Evolutionary conservation across 75 land plant genomes (phyloP), one percentile per base, ranked within the genome.

Genomic region (Cupressus sempervirens): DNA sequence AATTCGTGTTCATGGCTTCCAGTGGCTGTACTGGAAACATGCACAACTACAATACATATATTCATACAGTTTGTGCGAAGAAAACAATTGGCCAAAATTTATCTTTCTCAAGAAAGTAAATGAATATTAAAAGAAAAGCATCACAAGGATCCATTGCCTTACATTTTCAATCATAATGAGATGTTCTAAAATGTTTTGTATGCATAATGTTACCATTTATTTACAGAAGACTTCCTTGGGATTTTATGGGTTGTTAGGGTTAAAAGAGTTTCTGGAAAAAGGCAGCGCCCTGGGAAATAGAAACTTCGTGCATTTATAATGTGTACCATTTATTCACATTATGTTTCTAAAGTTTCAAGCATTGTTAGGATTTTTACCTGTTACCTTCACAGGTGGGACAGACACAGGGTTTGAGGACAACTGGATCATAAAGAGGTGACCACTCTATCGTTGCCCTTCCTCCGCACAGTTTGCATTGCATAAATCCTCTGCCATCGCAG

Each of bases 341-440:
- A 50, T 50, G 52, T 50, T 50, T 12, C 52, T 50, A 50, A 50
- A 50, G 52, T 65, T 70, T 30, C 2, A n/a, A 79, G 30, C 3
- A n/a, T 41, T 41, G 30, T 70, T 70, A 70, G 74, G 74, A 35
- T 70, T 70, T 29, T 9, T 84, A 91, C 94, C 82, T 86, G 90
- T 94, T 91, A 53, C 97, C 97, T 53, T 95, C 97, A 87, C 97
- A 94, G 13, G 97, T 95, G 54, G 97, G 97, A 87, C 97, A 95
- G 30, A 93, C 76, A 82, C 97, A 95, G 15, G 92, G 93, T 73
- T 93, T 94, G 13, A 81, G 86, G 70, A 83, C 82, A 58, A 90
- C 87, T 30, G 94, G 97, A 62, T 94, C 97, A 65, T 82, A 88
- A 82, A 94, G 81, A 11, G 97, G 96, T 18, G 94, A 94, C 97